phyloP scores from a whole-genome alignment of 331 rosid genomes.

The Quercus tomentella region DNA sequence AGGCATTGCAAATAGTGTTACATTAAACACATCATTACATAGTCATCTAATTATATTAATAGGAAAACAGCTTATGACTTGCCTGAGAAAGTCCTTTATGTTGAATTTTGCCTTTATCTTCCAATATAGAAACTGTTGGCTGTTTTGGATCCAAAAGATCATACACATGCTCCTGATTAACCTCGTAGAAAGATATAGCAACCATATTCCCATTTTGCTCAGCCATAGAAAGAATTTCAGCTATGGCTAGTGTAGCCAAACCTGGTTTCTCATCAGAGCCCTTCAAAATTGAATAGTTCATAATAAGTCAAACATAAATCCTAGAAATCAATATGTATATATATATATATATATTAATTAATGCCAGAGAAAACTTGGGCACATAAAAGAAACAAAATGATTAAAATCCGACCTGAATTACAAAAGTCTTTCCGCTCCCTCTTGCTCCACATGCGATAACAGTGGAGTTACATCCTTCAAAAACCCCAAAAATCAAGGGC shows the following conservation, averaged over 20 bases:
- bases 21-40: not conserved
- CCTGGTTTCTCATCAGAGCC: too few relatives aligned
- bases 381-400: too few relatives aligned
- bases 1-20: not conserved
- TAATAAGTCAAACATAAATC: constrained; percentile 1
- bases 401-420: constrained; percentile 58
- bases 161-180: too few relatives aligned
- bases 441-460: constrained; percentile 78
- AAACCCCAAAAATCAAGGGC: constrained; percentile 59
- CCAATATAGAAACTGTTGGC: too few relatives aligned
- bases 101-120: too few relatives aligned
- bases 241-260: too few relatives aligned
- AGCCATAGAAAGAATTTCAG: too few relatives aligned
- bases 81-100: too few relatives aligned
- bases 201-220: too few relatives aligned
- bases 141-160: too few relatives aligned
- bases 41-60: not conserved
- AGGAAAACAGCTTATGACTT: constrained; percentile 14
- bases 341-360: not conserved
- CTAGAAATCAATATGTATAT: not conserved
- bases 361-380: not conserved
- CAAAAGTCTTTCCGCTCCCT: constrained; percentile 74
- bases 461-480: constrained; percentile 71
- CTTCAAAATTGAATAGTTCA: constrained; percentile 38
- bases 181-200: too few relatives aligned